Percentiles rank a stretch among this genome's conserved stretches.
Conservation (phyloP, 305 asterid genomes). For the Solanum hybrid region DNA sequence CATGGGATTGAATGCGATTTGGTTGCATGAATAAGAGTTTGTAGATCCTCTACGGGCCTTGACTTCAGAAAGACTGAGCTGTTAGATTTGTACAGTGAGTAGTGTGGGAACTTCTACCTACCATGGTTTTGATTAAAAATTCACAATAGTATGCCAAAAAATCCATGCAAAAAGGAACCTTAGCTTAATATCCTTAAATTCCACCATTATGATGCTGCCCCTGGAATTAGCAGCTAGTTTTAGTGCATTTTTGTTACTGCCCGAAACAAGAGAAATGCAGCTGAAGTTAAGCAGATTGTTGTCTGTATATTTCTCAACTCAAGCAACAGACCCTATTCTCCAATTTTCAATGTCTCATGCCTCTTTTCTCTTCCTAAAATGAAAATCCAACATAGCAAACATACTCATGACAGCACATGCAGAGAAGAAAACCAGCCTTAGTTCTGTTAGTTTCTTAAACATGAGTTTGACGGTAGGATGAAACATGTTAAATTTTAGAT, state of each 20-base stretch:
- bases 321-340: neutral
- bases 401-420: neutral
- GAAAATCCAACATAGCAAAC: neutral
- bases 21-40: neutral
- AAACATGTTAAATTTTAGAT: neutral
- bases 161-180: neutral
- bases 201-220: neutral
- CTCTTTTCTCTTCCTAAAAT: neutral
- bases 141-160: neutral
- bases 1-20: neutral
- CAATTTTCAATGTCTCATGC: neutral
- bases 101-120: neutral
- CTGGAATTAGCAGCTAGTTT: neutral
- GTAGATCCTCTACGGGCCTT: neutral
- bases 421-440: neutral
- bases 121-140: neutral
- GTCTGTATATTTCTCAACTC: neutral
- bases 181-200: neutral
- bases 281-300: neutral
- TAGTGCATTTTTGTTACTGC: neutral
- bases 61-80: neutral
- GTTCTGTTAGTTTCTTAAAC: neutral
- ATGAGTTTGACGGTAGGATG: neutral
- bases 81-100: neutral
- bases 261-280: neutral